Percentiles rank a stretch among this genome's conserved stretches.
Conservation (phyloP, 1,139 yeast genomes). For the Scheffersomyces titani region DNA sequence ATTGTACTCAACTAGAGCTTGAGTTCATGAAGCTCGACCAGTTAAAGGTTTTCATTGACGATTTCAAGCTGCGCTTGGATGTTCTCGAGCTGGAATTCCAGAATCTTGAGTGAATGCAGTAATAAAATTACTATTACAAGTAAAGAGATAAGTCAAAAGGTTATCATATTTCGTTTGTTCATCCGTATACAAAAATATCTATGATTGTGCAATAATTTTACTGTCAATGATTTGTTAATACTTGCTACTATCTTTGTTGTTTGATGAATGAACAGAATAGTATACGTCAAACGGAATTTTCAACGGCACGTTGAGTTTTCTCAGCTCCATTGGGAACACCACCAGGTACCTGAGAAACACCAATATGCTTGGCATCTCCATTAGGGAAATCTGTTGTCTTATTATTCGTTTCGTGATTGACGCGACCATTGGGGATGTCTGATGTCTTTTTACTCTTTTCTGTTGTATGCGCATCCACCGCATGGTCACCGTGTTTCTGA, state of each 20-base stretch:
- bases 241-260: neutral
- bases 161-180: neutral
- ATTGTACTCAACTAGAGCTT: slow-evolving; percentile 58
- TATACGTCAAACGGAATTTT: neutral
- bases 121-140: neutral
- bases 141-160: neutral
- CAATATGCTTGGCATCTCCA: too few species aligned
- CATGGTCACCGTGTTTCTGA: slow-evolving; percentile 31
- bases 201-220: too few species aligned
- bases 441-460: neutral
- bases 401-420: too few species aligned
- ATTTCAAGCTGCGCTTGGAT: slow-evolving; percentile 33
- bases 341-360: neutral
- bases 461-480: neutral
- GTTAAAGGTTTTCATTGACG: slow-evolving; percentile 49
- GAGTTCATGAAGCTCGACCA: slow-evolving; percentile 73
- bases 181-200: neutral
- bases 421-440: neutral
- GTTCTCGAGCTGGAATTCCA: slow-evolving; percentile 26
- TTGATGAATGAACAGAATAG: neutral
- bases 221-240: neutral
- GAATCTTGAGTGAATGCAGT: neutral
- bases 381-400: too few species aligned
- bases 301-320: neutral
- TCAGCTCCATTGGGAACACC: neutral